A percentile compares a stretch with the other conserved stretches of the same genome.
These are phyloP conservation scores for Yamadazyma ubonensis DNA, from an alignment of 805 yeast species.

Conservation along the genomic window DNA sequence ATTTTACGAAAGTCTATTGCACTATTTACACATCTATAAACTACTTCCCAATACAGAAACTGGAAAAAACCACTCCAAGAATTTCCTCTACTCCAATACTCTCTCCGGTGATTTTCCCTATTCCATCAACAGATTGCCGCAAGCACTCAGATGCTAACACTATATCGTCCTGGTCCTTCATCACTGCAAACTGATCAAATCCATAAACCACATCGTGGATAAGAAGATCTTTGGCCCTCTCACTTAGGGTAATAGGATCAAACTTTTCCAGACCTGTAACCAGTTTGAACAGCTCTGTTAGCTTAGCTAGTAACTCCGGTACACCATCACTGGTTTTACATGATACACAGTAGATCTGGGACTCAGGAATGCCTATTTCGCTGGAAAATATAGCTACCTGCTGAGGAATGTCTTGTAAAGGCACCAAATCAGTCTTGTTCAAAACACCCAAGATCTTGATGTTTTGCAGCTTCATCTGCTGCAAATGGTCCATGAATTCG, in stretches of 20 bases:
- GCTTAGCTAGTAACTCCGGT: slow-evolving; percentile 35
- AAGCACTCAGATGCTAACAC: slow-evolving; percentile 80
- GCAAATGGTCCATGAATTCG: slow-evolving; percentile 42
- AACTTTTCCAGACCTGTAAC: slow-evolving; percentile 50
- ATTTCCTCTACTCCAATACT: slow-evolving; percentile 88
- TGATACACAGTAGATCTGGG: slow-evolving; percentile 46
- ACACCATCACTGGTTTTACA: slow-evolving; percentile 63
- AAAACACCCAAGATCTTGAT: slow-evolving; percentile 45
- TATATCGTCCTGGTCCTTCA: slow-evolving; percentile 59
- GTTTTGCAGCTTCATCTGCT: slow-evolving; percentile 21
- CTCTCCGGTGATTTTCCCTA: slow-evolving; percentile 90
- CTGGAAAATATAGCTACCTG: too few species aligned
- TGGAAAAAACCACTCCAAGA: slow-evolving; percentile 85
- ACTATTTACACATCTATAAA: too few species aligned
- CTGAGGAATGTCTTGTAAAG: slow-evolving; percentile 8
- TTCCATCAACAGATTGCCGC: slow-evolving; percentile 72
- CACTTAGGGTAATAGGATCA: slow-evolving; percentile 72
- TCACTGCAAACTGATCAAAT: slow-evolving; percentile 57
- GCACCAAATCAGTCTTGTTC: slow-evolving; percentile 59
- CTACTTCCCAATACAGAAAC: slow-evolving; percentile 91
- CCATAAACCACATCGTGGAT: slow-evolving; percentile 76
- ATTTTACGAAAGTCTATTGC: too few species aligned
- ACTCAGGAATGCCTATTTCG: slow-evolving; percentile 16
- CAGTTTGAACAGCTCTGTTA: slow-evolving; percentile 48
- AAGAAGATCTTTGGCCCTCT: slow-evolving; percentile 72